A percentile compares a stretch with the other conserved stretches of the same genome.
Evolutionary conservation across 495 filamentous ascomycete genomes (phyloP).

Genomic region (Corynascus novoguineensis): DNA sequence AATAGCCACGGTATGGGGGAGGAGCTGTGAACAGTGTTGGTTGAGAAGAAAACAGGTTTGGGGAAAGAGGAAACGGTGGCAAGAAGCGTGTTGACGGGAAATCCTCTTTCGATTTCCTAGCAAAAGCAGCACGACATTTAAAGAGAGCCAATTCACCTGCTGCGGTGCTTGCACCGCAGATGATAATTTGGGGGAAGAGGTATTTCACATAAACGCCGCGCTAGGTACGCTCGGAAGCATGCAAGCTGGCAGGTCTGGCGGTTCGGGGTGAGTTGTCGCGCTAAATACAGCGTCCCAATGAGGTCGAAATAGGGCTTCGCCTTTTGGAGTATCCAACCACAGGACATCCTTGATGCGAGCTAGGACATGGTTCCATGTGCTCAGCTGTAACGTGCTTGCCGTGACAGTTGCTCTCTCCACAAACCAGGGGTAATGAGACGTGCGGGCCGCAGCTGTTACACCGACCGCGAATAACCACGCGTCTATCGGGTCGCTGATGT

Average conservation of each 20-base stretch:
- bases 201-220: neutral
- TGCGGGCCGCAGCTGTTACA: conserved; percentile 34
- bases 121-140: neutral
- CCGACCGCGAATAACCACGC: conserved; percentile 41
- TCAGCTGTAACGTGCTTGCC: conserved; percentile 20
- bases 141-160: neutral
- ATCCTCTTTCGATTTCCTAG: too few species aligned
- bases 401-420: conserved; percentile 1
- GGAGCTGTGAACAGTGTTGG: too few species aligned
- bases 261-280: neutral
- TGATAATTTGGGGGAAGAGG: too few species aligned
- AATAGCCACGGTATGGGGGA: too few species aligned
- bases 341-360: conserved; percentile 29
- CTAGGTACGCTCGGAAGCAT: neutral
- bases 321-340: conserved; percentile 29
- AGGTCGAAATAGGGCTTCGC: conserved; percentile 12
- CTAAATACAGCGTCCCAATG: conserved; percentile 8
- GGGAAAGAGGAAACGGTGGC: too few species aligned
- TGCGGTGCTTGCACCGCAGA: neutral
- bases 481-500: conserved; percentile 21
- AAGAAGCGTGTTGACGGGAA: too few species aligned
- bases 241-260: neutral
- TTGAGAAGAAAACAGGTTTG: too few species aligned
- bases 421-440: conserved; percentile 33
- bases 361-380: conserved; percentile 25